phyloP scores from a whole-genome alignment of 208 protist species.

The Spongospora subterranea region DNA sequence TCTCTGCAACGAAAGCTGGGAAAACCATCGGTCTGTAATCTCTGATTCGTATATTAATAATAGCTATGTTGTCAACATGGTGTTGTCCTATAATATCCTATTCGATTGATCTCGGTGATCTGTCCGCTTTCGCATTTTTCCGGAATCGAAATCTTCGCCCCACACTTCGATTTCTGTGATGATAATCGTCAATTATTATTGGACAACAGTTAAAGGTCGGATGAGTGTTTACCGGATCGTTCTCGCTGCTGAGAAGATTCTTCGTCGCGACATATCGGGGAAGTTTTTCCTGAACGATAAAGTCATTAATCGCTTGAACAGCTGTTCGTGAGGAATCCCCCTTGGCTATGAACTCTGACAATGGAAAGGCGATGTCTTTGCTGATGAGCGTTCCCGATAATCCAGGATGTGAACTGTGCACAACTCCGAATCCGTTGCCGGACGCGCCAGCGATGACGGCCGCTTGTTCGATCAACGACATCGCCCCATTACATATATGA shows the following conservation, averaged over 20 bases:
- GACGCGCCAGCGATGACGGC: background rate
- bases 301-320: background rate
- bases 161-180: background rate
- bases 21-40: no score
- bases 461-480: background rate
- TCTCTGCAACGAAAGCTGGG: no score
- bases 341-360: background rate
- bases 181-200: background rate
- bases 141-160: background rate
- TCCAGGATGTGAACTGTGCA: background rate
- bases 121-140: no score
- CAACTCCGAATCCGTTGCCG: background rate
- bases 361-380: background rate
- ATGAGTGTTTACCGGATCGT: background rate
- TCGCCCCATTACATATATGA: background rate
- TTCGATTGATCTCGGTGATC: no score
- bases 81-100: no score
- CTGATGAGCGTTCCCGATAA: background rate
- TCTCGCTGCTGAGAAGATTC: background rate
- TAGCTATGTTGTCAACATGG: no score
- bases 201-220: background rate
- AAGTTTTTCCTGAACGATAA: background rate
- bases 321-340: background rate
- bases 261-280: background rate
- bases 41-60: no score